Evolutionary conservation across 495 filamentous ascomycete species (phyloP), one percentile per base, ranked within the genome.

Genomic region (Parmelia sp.): DNA sequence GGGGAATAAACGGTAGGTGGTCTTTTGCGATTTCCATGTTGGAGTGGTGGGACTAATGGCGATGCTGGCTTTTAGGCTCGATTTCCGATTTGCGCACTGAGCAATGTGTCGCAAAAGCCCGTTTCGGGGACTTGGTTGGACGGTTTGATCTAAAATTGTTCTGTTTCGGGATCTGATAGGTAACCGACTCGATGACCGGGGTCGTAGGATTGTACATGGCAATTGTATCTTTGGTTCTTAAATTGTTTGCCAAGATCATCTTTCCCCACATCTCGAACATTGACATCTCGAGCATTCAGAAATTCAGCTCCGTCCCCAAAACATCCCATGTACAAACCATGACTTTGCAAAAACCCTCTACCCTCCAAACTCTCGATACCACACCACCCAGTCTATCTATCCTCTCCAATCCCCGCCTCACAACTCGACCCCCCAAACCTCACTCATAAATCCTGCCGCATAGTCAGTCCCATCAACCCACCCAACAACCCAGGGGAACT

Each of bases 1-100:
- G 64, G 89, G 90, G 33, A 91, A 88, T 67, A 91, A 91, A 75
- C 79, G 89, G 77, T 80, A 71, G 57, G 67, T 68, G 40, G 21
- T 27, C 6, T 45, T 58, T 45, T 58, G 56, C 23, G 40, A 1
- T 29, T 23, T 6, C 37, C 8, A 10, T 23, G 25, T 4, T 23
- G 2, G 35, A 7, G 27, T 47, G 23, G 57, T 62, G 25, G 11
- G 17, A 60, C 65, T 71, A 1, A 64, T 47, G 45, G 27, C 19
- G 36, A 17, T 31, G 25, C 9, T 39, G 35, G 35, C 35, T 36
- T 36, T 58, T 59, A 82, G 80, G 67, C 72, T 83, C 36, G 82
- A 84, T 65, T 84, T 84, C 71, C 70, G 78, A 44, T 83, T 84
- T 61, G 73, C 72, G n/a, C 75, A 82, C 66, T 83, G 74, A 59